Evolutionary conservation across 164 flowering plant species (phyloP), one percentile per base, ranked within the genome.

Genomic region (Piper longum): DNA sequence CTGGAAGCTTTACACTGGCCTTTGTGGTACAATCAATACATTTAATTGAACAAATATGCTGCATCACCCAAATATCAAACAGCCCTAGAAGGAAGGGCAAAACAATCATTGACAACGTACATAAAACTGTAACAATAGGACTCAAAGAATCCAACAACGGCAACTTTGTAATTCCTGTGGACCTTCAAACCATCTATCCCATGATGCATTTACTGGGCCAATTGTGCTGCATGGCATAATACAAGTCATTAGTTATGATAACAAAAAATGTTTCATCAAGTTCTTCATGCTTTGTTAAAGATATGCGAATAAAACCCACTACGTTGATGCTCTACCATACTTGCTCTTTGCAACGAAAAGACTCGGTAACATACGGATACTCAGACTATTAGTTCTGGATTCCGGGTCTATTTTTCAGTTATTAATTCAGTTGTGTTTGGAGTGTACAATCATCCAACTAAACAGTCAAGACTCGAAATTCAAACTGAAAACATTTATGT

Each of bases 161-260:
- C 82, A 76, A 48, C 68, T 69, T 61, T 57, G 67, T 1, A 56
- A 45, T 8, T 79, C 78, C 57, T 65, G 73, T 40, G 74, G 70
- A 0, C 82, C 82, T 72, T 79, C 78, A 42, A 79, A 79, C 80
- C 78, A 76, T 60, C 80, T 64, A 54, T 74, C 78, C 82, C 78
- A 79, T 12, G 58, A 4, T 56, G 75, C 75, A 52, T 76, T 70
- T 60, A 61, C 57, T 48, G 78, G 80, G 59, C 70, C 73, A 17
- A 56, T 71, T 41, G 78, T 76, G 54, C 80, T 79, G 75, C 70
- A 57, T 48, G 14, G 60, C 19, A 59, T 6, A 14, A 44, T 3
- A 2, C 59, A 52, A 52, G 12, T 8, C 41, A 57, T 36, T 19
- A 36, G 5, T 26, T 2, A 57, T 18, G 19, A 8, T 13, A 13